Conservation (phyloP, 495 filamentous ascomycete genomes). For the Penicillium tannophilum region DNA sequence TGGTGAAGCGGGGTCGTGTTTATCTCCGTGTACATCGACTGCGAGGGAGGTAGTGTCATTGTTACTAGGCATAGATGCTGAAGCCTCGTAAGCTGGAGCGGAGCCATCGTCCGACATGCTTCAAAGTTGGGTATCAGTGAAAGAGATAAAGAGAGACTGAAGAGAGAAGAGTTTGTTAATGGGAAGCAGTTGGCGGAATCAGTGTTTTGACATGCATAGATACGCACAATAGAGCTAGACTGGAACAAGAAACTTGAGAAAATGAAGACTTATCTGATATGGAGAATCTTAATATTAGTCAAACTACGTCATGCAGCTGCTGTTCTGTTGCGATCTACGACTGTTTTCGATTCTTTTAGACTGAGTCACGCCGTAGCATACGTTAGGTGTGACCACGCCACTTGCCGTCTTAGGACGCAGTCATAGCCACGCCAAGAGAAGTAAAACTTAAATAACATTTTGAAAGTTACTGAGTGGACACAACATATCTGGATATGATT, state of each 20-base stretch:
- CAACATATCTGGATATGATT: too few species aligned
- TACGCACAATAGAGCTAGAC: too few species aligned
- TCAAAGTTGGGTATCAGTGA: too few species aligned
- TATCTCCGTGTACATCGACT: slow-evolving; percentile 17
- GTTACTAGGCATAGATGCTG: slow-evolving; percentile 19
- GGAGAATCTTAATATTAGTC: not conserved
- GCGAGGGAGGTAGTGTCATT: slow-evolving; percentile 1
- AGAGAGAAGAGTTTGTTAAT: not conserved
- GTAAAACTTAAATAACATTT: not conserved
- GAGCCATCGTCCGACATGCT: not conserved
- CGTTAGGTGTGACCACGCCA: not conserved
- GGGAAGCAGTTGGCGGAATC: not conserved
- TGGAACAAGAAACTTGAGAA: not conserved
- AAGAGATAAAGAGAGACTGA: not conserved
- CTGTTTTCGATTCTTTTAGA: too few species aligned
- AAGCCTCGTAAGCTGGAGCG: not conserved
- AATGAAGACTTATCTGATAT: not conserved
- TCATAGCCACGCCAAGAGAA: not conserved
- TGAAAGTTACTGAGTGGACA: too few species aligned
- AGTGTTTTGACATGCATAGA: too few species aligned
- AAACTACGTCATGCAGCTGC: not conserved
- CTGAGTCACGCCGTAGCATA: not conserved
- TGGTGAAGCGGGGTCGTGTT: slow-evolving; percentile 1
- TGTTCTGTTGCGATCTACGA: too few species aligned
- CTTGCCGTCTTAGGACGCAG: not conserved